A percentile compares a stretch with the other conserved stretches of the same genome.
Conservation (phyloP, 208 protist genomes). For the Trichomonas vaginalis region DNA sequence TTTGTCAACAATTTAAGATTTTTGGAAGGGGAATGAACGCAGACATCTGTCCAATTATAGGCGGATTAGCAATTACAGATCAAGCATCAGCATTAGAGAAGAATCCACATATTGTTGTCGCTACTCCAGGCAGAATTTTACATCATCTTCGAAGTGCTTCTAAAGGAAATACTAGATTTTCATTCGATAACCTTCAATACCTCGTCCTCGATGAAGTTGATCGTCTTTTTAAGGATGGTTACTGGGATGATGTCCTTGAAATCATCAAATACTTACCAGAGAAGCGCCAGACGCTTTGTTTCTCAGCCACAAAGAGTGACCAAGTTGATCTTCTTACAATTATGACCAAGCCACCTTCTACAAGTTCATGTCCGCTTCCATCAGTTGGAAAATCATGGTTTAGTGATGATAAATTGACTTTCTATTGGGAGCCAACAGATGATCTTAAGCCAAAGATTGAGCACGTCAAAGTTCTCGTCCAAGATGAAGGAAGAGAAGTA, state of each 20-base stretch:
- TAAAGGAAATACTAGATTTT: background rate
- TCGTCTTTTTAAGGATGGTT: constrained; percentile 41
- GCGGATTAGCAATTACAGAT: constrained; percentile 36
- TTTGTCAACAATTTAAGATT: constrained; percentile 35
- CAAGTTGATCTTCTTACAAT: background rate
- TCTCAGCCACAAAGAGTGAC: constrained; percentile 51
- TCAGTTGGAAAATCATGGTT: background rate
- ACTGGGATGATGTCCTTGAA: constrained; percentile 24
- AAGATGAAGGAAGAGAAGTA: background rate
- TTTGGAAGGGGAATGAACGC: constrained; percentile 28
- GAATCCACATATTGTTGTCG: constrained; percentile 49
- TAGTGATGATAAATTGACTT: background rate
- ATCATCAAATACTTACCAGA: constrained; percentile 28
- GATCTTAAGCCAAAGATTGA: background rate
- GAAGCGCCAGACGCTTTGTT: constrained; percentile 51
- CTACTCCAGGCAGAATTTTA: constrained; percentile 47
- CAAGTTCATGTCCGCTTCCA: background rate
- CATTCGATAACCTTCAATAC: constrained; percentile 21
- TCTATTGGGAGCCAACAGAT: background rate
- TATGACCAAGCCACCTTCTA: background rate
- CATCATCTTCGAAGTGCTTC: constrained; percentile 35
- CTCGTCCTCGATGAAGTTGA: constrained; percentile 53
- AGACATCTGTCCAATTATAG: constrained; percentile 12
- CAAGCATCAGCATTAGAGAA: constrained; percentile 35
- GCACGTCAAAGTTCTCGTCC: background rate